A percentile compares a stretch with the other conserved stretches of the same genome.
Evolutionary conservation across 2,329 filamentous ascomycete species (phyloP).

Genomic region (Epicoccum nigrum): DNA sequence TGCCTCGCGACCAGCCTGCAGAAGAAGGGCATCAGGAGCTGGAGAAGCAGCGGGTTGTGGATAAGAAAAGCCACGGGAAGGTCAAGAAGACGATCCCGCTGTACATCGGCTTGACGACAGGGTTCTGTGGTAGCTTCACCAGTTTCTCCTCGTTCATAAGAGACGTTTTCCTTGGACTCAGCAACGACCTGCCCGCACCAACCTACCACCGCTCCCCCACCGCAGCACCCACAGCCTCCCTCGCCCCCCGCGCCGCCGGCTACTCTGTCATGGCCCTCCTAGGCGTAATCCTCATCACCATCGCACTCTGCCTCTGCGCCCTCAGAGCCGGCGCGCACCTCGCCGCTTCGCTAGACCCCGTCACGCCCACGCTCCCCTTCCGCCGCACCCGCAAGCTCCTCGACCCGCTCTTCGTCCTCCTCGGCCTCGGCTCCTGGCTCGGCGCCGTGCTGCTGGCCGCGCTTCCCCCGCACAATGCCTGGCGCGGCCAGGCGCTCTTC

Average conservation of each 20-base stretch:
- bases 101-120: conserved; percentile 84
- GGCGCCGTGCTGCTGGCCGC: conserved; percentile 74
- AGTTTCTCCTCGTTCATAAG: conserved; percentile 87
- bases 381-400: conserved; percentile 63
- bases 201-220: too few relatives aligned
- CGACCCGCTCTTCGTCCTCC: conserved; percentile 66
- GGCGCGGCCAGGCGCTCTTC: conserved; percentile 79
- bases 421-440: conserved; percentile 79
- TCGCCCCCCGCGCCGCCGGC: conserved; percentile 67
- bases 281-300: conserved; percentile 74
- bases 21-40: conserved; percentile 40
- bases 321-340: conserved; percentile 77
- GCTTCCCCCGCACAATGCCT: conserved; percentile 70
- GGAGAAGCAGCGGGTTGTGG: conserved; percentile 53
- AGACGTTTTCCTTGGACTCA: conserved; percentile 78
- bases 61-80: conserved; percentile 48
- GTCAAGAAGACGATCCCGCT: conserved; percentile 86
- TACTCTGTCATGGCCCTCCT: conserved; percentile 83
- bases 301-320: conserved; percentile 72
- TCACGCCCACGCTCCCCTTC: conserved; percentile 67
- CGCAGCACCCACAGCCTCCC: conserved; percentile 27
- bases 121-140: conserved; percentile 88
- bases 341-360: conserved; percentile 65
- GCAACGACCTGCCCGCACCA: conserved; percentile 71
- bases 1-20: conserved; percentile 4